These are phyloP conservation scores for Candida maesae DNA, from an alignment of 805 yeast genomes.

Conservation along the genomic window DNA sequence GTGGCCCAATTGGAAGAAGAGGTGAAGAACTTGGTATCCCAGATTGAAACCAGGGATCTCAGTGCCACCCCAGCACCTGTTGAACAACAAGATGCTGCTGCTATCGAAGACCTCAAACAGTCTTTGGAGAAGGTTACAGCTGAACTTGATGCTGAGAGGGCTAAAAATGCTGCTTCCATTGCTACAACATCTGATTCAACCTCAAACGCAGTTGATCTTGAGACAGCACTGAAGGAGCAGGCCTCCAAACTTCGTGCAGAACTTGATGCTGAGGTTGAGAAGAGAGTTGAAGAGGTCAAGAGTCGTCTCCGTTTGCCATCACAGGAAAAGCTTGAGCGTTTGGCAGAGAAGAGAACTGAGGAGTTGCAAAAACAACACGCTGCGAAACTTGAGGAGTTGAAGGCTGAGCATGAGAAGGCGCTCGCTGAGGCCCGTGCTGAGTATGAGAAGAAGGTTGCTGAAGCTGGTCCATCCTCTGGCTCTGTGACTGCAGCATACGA, in stretches of 20 bases:
- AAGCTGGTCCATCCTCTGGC: constrained; percentile 1
- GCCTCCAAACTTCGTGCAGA: constrained; percentile 25
- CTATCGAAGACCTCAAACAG: background rate
- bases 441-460: constrained; percentile 27
- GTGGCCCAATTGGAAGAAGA: constrained; percentile 14
- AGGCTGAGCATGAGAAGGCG: constrained; percentile 29
- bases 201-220: constrained; percentile 3
- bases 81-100: background rate
- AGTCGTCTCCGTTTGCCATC: constrained; percentile 36
- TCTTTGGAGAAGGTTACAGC: constrained; percentile 2
- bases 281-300: constrained; percentile 22
- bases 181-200: constrained; percentile 1
- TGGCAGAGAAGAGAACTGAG: constrained; percentile 26
- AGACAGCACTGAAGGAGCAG: constrained; percentile 24
- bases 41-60: background rate
- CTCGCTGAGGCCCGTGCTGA: constrained; percentile 28
- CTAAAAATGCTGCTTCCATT: constrained; percentile 4
- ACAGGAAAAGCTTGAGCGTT: constrained; percentile 30
- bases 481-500: constrained; percentile 28
- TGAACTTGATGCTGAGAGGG: constrained; percentile 6
- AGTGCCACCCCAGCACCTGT: background rate
- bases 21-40: constrained; percentile 1
- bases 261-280: constrained; percentile 24
- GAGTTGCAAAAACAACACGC: constrained; percentile 28
- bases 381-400: constrained; percentile 26